Evolutionary conservation across 1,284 basidiomycete genomes (phyloP).

Genomic region (Sanghuangporus baumii): DNA sequence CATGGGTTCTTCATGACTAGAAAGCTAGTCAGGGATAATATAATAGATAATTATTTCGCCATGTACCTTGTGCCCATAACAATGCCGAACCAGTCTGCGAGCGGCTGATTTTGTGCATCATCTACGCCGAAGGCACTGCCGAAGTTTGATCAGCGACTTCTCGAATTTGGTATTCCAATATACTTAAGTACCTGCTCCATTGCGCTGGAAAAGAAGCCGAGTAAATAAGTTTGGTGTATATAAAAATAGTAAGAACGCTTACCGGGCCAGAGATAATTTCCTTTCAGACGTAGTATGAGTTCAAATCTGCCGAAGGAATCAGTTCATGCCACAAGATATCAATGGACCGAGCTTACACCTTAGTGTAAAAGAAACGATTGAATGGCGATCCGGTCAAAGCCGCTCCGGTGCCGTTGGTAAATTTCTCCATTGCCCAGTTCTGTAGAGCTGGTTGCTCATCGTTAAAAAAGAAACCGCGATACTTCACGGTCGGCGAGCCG

Average conservation of each 20-base stretch:
- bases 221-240: background rate
- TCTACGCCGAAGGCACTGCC: slow-evolving; percentile 63
- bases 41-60: background rate
- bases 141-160: slow-evolving; percentile 1
- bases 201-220: background rate
- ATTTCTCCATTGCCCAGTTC: slow-evolving; percentile 51
- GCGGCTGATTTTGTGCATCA: slow-evolving; percentile 55
- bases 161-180: background rate
- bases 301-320: slow-evolving; percentile 42
- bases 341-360: slow-evolving; percentile 25
- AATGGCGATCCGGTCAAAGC: slow-evolving; percentile 47
- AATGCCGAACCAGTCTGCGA: slow-evolving; percentile 63
- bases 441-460: slow-evolving; percentile 61
- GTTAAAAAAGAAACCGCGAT: slow-evolving; percentile 62
- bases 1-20: slow-evolving; percentile 61
- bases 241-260: slow-evolving; percentile 14
- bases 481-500: slow-evolving; percentile 64
- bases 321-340: background rate
- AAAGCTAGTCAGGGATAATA: background rate
- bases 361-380: slow-evolving; percentile 60
- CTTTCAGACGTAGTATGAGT: slow-evolving; percentile 61
- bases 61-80: slow-evolving; percentile 59
- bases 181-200: background rate
- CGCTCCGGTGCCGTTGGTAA: slow-evolving; percentile 57
- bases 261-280: slow-evolving; percentile 69